Conservation (phyloP, 1,139 yeast species). For the Pichia sp. region DNA sequence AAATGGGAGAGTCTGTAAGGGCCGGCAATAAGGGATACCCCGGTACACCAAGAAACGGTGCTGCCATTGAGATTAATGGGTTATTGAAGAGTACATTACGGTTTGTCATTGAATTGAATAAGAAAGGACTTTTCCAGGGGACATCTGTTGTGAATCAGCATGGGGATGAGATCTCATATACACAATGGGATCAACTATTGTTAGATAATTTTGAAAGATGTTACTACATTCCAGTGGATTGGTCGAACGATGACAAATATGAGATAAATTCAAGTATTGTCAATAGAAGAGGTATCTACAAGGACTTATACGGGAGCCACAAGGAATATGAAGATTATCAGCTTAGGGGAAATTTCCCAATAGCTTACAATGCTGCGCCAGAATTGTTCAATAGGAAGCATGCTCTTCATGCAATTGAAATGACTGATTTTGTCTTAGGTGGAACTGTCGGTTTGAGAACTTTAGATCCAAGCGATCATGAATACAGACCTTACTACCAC, state of each 20-base stretch:
- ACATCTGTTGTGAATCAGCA: conserved; percentile 49
- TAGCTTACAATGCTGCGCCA: conserved; percentile 92
- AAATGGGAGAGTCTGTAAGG: conserved; percentile 88
- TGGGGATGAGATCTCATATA: conserved; percentile 46
- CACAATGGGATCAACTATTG: conserved; percentile 66
- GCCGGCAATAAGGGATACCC: conserved; percentile 89
- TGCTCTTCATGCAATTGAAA: conserved; percentile 55
- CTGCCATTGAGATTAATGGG: conserved; percentile 90
- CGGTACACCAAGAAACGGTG: conserved; percentile 97
- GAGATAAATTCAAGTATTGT: conserved; percentile 59
- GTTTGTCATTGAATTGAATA: conserved; percentile 59
- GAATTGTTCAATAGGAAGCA: conserved; percentile 63
- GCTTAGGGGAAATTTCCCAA: conserved; percentile 83
- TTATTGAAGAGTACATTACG: conserved; percentile 75
- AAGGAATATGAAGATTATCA: conserved; percentile 93
- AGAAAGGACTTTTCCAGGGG: conserved; percentile 48
- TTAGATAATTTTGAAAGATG: conserved; percentile 70
- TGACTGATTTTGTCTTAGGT: conserved; percentile 67
- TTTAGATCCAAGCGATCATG: conserved; percentile 84
- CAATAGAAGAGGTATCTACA: conserved; percentile 89
- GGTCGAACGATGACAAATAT: conserved; percentile 43
- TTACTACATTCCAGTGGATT: conserved; percentile 65
- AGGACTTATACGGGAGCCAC: conserved; percentile 74
- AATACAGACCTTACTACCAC: conserved; percentile 82
- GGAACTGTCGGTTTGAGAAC: conserved; percentile 94